Conservation (phyloP, 306 rosid genomes). For the Pyrus betulifolia region DNA sequence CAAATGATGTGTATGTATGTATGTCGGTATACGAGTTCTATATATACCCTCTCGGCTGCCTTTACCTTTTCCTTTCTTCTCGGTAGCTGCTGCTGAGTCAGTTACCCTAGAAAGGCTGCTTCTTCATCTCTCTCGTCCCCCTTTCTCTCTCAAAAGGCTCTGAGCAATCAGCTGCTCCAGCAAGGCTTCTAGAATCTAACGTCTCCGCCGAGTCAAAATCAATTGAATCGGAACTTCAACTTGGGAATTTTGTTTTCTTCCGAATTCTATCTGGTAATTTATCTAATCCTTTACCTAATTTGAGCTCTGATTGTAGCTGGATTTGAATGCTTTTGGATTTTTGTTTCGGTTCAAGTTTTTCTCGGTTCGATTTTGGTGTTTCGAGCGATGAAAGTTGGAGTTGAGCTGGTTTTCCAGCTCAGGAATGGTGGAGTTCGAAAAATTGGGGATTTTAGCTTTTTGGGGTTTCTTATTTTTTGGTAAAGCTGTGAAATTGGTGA, state of each 20-base stretch:
- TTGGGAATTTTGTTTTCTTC: background rate
- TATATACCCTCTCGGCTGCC: background rate
- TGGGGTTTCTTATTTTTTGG: background rate
- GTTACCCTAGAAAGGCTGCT: slow-evolving; percentile 6
- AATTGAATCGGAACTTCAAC: background rate
- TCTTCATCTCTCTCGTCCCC: background rate
- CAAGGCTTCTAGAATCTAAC: background rate
- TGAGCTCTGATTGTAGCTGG: slow-evolving; percentile 4
- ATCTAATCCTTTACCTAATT: background rate
- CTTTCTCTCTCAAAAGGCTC: background rate
- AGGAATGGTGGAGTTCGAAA: background rate
- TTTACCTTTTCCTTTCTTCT: background rate
- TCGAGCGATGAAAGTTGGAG: background rate
- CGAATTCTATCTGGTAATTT: slow-evolving; percentile 11
- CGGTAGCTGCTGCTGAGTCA: background rate
- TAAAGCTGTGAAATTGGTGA: background rate
- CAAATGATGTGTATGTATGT: background rate
- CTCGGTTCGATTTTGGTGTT: background rate
- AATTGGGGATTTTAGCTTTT: background rate
- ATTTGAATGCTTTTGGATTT: background rate
- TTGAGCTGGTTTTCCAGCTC: slow-evolving; percentile 1
- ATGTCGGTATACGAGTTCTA: background rate
- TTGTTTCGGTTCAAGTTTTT: background rate
- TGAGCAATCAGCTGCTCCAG: slow-evolving; percentile 1
- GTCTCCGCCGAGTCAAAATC: slow-evolving; percentile 2